Base-by-base conservation (phyloP, 805 yeast genomes). In the Candida tallmaniae region DNA sequence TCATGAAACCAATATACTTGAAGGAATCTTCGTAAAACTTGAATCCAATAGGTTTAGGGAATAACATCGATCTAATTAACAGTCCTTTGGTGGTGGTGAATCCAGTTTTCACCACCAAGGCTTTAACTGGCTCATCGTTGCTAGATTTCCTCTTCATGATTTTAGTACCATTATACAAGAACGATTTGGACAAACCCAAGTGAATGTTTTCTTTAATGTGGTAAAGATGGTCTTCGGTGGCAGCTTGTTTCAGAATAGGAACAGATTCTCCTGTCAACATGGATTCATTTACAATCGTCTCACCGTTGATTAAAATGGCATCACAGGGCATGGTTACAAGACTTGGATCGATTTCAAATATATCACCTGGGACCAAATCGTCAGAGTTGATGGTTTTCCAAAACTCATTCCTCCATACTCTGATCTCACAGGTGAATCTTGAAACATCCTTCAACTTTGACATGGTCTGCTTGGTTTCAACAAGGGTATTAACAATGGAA, bases 211-310 rank as follows among this genome's bases (percentile, higher is more conserved):
- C 80, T 2, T 76, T 65, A 31, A 85, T 56, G 14, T 65, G 64
- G n/a, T 60, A 60, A 25, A 87, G 73, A 0, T 80, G 68, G 6
- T 80, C 88, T 11, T 73, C 69, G 1, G 70, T 61, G 2, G 93
- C 86, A 2, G 84, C 73, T 8, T 68, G 42, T 55, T 93, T 93
- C 0, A 96, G 76, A 2, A 93, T 96, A 0, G 99, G 98, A 1
- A 93, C 97, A 34, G 96, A 87, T 56, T 93, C 99, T 25, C 99
- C 99, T 0, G 99, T 93, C 14, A 93, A 70, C 96, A 93, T 93
- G 5, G 97, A 84, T 54, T 93, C 99, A 56, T 93, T 93, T n/a
- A 93, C 83, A 35, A 93, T 88, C 54, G 95, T 85, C 53, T 89
- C 97, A 33, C 99, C 98, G 22, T 88, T 76, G 13, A 90, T 61